These are phyloP conservation scores for Arctium minus DNA, from an alignment of 129 eudicot species.

Conservation along the genomic window DNA sequence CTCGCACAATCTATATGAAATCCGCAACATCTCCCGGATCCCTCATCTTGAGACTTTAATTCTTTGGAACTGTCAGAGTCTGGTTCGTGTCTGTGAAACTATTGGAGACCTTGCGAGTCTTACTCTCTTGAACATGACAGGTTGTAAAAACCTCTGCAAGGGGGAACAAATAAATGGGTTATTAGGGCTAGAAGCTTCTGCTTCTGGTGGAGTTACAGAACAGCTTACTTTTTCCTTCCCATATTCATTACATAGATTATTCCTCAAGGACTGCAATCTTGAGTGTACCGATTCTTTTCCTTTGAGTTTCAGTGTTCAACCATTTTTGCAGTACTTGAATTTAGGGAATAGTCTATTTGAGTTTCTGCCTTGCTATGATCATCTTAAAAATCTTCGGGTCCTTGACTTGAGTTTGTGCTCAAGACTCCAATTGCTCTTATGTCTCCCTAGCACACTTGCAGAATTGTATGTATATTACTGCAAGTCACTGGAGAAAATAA, in stretches of 20 bases:
- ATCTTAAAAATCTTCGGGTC: not conserved
- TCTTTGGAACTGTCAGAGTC: constrained; percentile 22
- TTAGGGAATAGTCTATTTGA: not conserved
- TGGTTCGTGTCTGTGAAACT: not conserved
- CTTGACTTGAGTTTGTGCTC: constrained; percentile 1
- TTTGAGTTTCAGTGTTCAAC: not conserved
- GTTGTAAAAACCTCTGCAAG: constrained; percentile 8
- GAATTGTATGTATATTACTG: not conserved
- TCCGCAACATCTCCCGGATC: not conserved
- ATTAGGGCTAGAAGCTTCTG: not conserved
- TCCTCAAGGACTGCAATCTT: not conserved
- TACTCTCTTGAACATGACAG: constrained; percentile 3
- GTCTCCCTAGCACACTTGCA: not conserved
- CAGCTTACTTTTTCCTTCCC: not conserved
- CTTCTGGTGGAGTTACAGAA: not conserved
- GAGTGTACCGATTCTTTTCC: not conserved
- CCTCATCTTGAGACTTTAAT: constrained; percentile 26
- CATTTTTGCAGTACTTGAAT: not conserved
- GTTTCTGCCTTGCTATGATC: not conserved
- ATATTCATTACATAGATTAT: not conserved
- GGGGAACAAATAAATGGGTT: not conserved
- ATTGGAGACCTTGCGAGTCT: not conserved
- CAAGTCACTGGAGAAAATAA: constrained; percentile 12
- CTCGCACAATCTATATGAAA: constrained; percentile 1
- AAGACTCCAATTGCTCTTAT: not conserved